Conservation (phyloP, 164 flowering plant genomes). For the Chimonanthus praecox region DNA sequence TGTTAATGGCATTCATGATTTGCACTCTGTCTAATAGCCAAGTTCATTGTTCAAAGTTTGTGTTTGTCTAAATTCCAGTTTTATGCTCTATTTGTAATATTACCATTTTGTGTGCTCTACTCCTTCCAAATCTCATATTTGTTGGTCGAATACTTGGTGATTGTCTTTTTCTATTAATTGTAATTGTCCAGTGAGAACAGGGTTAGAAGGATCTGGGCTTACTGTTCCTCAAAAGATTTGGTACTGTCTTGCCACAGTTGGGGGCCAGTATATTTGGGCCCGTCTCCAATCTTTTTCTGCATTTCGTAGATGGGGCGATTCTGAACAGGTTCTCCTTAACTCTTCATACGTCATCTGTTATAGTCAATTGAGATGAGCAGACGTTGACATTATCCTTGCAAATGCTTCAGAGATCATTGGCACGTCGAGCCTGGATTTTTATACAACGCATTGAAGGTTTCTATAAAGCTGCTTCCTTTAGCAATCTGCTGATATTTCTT, state of each 20-base stretch:
- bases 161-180: neutral
- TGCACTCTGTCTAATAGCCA: neutral
- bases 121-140: neutral
- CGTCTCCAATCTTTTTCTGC: slow-evolving; percentile 95
- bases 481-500: slow-evolving; percentile 80
- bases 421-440: slow-evolving; percentile 74
- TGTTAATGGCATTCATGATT: neutral
- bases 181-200: slow-evolving; percentile 71
- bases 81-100: neutral
- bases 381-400: slow-evolving; percentile 12
- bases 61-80: neutral
- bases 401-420: slow-evolving; percentile 62
- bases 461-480: slow-evolving; percentile 86
- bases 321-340: slow-evolving; percentile 60
- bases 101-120: neutral
- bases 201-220: slow-evolving; percentile 95
- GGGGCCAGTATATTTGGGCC: slow-evolving; percentile 90
- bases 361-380: neutral
- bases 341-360: neutral
- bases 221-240: slow-evolving; percentile 74
- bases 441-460: slow-evolving; percentile 76
- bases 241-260: slow-evolving; percentile 90
- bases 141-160: neutral
- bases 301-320: slow-evolving; percentile 96
- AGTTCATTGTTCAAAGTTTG: neutral